Percentiles rank a stretch among this genome's conserved stretches.
Evolutionary conservation across 129 eudicot genomes (phyloP).

Genomic region (Artemisia annua): DNA sequence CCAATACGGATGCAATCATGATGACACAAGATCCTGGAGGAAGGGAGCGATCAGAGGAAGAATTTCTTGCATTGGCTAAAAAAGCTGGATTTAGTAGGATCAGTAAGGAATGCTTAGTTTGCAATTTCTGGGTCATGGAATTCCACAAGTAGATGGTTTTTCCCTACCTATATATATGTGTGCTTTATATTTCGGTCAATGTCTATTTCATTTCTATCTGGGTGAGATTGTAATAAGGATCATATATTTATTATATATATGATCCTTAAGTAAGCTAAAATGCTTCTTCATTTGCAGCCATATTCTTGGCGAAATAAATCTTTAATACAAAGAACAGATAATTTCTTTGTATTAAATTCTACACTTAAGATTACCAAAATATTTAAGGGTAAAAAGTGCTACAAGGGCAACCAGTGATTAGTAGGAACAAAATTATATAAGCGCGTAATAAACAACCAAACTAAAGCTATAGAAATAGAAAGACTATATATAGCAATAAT

Average conservation of each 20-base stretch:
- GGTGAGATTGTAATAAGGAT: neutral
- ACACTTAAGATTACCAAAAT: no score
- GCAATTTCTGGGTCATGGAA: constrained; percentile 43
- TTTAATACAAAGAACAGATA: no score
- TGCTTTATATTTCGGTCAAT: neutral
- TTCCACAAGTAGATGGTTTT: constrained; percentile 24
- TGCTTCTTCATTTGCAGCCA: neutral
- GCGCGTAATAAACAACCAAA: no score
- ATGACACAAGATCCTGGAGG: constrained; percentile 42
- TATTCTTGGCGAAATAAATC: no score
- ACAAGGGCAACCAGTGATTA: no score
- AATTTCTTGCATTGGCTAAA: constrained; percentile 33
- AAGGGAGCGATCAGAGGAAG: constrained; percentile 40
- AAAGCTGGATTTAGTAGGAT: constrained; percentile 31
- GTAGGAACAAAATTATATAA: no score
- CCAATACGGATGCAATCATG: constrained; percentile 29
- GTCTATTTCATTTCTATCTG: neutral
- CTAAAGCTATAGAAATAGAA: no score
- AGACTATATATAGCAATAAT: no score
- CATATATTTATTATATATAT: no score
- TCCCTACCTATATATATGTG: neutral
- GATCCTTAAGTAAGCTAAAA: no score
- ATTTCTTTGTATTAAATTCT: no score
- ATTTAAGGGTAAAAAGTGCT: no score
- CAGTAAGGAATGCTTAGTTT: constrained; percentile 16